Evolutionary conservation across 345 rosid species (phyloP).

Genomic region (Gossypium herbaceum): DNA sequence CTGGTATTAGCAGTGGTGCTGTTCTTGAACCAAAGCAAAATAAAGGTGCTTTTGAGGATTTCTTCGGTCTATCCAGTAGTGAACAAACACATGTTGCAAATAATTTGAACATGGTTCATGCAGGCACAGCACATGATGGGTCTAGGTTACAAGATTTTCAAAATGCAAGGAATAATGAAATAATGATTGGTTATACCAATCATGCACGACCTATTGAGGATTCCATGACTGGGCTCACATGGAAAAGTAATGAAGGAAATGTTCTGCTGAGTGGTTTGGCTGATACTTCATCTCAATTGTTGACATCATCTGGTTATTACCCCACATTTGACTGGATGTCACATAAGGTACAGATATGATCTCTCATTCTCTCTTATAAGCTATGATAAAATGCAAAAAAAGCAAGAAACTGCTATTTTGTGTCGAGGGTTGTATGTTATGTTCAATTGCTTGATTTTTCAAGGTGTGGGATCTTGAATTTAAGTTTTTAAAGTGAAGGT

Average conservation of each 20-base stretch:
- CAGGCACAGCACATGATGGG: constrained; percentile 18
- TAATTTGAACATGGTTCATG: constrained; percentile 22
- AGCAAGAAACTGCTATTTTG: neutral
- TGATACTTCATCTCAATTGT: constrained; percentile 29
- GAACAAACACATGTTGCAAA: constrained; percentile 19
- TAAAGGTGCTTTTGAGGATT: constrained; percentile 23
- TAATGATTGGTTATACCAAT: constrained; percentile 23
- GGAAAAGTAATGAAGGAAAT: constrained; percentile 40
- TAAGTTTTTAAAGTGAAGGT: neutral
- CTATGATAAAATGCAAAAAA: neutral
- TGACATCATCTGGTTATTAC: constrained; percentile 31
- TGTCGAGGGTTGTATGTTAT: neutral
- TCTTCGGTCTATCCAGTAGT: constrained; percentile 18
- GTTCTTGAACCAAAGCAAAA: constrained; percentile 29
- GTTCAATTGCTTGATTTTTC: neutral
- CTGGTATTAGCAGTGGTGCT: constrained; percentile 15
- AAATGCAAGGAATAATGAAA: constrained; percentile 25
- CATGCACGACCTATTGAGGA: constrained; percentile 25
- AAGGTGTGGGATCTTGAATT: neutral
- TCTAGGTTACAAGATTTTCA: constrained; percentile 21
- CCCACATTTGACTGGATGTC: constrained; percentile 31
- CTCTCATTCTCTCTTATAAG: constrained; percentile 7
- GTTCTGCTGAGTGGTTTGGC: constrained; percentile 25
- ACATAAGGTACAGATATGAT: constrained; percentile 34
- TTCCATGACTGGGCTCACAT: constrained; percentile 26